Evolutionary conservation across 169 alveolate species (phyloP), one percentile per base, ranked within the genome.

Genomic region (Plasmodium cynomolgi): DNA sequence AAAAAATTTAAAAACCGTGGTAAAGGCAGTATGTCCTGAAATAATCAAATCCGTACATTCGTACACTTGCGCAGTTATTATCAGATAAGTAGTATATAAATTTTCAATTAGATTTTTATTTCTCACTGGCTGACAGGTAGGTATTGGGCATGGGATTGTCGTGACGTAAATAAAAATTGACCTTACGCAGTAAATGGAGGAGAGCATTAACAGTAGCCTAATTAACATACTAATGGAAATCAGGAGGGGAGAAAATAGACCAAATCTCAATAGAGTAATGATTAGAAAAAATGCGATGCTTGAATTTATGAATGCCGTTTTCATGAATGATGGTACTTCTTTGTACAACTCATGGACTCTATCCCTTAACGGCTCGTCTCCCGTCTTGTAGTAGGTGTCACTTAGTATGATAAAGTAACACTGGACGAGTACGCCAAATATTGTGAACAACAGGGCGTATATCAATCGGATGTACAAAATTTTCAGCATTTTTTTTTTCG

Each of bases 21-120:
- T 86, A 71, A 93, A 91, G 9, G 97, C 92, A 8, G 93, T 85
- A 91, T 96, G 97, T n/a, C 97, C 97, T 29, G 97, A 96, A n/a
- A 96, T 88, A 13, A 96, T 93, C 72, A 95, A 68, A 92, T 96
- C 97, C 4, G 97, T 96, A 83, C 97, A 96, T 84, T 95, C 95
- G 13, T 92, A 91, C 15, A 79, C 93, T 44, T 94, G 75, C 13
- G 96, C 94, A 29, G 93, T 54, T 41, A 95, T 86, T 8, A 96
- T 96, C 71, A 75, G 62, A 50, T 95, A 34, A 26, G 94, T 72
- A 29, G 93, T 47, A 39, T 80, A 44, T 13, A 77, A 41, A 71
- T 90, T 83, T 80, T 91, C 93, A n/a, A 92, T 54, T 33, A 81
- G 39, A 6, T 68, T 80, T 29, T 34, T 58, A 47, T 83, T 26